Conservation (phyloP, 352 stramenopile species). For the Phytophthora sp. region DNA sequence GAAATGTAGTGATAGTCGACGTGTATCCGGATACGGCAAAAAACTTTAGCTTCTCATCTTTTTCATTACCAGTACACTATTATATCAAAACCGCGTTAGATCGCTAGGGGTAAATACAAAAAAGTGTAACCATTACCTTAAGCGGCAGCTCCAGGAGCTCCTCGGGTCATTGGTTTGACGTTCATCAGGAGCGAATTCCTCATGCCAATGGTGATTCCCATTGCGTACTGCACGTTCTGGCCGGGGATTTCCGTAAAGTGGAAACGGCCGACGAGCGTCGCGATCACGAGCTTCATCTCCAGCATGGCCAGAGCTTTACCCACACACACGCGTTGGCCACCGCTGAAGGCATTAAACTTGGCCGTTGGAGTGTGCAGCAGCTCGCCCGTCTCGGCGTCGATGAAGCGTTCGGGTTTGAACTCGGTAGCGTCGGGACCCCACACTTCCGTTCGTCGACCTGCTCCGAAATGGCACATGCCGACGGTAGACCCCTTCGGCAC, state of each 20-base stretch:
- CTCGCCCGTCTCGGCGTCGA: constrained; percentile 47
- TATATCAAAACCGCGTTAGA: neutral
- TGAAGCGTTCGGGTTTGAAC: constrained; percentile 47
- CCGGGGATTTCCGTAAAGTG: constrained; percentile 41
- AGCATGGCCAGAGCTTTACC: constrained; percentile 69
- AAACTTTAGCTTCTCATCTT: too few species aligned
- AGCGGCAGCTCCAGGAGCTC: constrained; percentile 10
- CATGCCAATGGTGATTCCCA: constrained; percentile 55
- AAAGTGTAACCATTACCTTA: neutral
- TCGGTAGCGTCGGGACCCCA: constrained; percentile 65
- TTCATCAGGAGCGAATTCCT: constrained; percentile 38
- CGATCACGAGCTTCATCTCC: constrained; percentile 73
- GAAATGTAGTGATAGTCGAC: constrained; percentile 7
- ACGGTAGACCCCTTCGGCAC: constrained; percentile 55
- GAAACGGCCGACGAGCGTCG: constrained; percentile 56
- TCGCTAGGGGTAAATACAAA: constrained; percentile 11
- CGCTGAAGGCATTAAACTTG: constrained; percentile 77
- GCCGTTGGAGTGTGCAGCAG: constrained; percentile 50
- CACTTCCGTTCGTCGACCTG: constrained; percentile 52
- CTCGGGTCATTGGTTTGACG: constrained; percentile 19
- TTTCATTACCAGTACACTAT: neutral
- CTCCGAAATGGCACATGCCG: constrained; percentile 55
- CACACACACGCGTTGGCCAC: constrained; percentile 68
- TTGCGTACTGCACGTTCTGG: constrained; percentile 39
- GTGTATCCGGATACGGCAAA: too few species aligned